Evolutionary conservation across 495 filamentous ascomycete genomes (phyloP).

Genomic region (Penicilliopsis zonata): DNA sequence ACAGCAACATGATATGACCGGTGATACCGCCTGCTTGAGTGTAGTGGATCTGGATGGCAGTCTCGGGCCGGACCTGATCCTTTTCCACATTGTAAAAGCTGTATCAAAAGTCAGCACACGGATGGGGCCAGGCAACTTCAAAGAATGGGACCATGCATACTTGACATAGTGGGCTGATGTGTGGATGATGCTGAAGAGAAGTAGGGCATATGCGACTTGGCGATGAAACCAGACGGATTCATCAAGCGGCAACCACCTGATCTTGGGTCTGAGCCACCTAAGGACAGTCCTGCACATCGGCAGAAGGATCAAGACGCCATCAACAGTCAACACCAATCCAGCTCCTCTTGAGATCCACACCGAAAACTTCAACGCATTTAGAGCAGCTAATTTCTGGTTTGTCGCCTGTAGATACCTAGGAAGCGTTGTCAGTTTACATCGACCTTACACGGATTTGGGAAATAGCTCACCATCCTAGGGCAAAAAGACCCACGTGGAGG

Average conservation of each 20-base stretch:
- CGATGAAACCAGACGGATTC: conserved; percentile 96
- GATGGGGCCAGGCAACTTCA: too few species aligned
- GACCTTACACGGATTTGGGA: conserved; percentile 1
- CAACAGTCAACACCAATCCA: conserved; percentile 67
- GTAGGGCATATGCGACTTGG: conserved; percentile 81
- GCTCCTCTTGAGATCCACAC: conserved; percentile 96
- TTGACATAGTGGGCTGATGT: conserved; percentile 84
- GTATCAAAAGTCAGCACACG: conserved; percentile 11
- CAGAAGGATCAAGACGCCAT: conserved; percentile 77
- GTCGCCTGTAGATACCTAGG: conserved; percentile 64
- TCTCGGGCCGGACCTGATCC: conserved; percentile 64
- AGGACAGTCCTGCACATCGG: conserved; percentile 92
- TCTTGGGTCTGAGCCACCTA: conserved; percentile 71
- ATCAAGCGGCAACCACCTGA: conserved; percentile 81
- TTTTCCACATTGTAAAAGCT: conserved; percentile 96
- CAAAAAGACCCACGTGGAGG: conserved; percentile 70
- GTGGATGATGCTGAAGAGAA: conserved; percentile 74
- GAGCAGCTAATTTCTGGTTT: conserved; percentile 52
- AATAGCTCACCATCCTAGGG: conserved; percentile 67
- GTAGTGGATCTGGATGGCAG: conserved; percentile 91
- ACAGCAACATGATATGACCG: conserved; percentile 94
- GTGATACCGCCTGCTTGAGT: conserved; percentile 82
- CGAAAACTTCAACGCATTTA: conserved; percentile 76
- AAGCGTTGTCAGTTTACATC: too few species aligned
- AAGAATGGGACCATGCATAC: conserved; percentile 39